phyloP scores from a whole-genome alignment of 2,329 filamentous ascomycete genomes.

The Ambrosiella cleistominuta region DNA sequence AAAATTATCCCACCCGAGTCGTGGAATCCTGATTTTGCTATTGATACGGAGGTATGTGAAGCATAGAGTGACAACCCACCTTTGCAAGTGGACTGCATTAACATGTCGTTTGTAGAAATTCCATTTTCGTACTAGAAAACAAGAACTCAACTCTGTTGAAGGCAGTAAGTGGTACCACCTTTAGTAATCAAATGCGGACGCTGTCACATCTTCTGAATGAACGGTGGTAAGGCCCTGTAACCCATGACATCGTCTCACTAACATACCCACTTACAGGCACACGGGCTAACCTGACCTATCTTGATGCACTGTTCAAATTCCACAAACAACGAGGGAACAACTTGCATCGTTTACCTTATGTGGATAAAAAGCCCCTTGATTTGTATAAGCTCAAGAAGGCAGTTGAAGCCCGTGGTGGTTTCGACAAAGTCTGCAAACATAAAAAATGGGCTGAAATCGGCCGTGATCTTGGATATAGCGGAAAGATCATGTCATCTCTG shows the following conservation, averaged over 20 bases:
- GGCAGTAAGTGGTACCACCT: slow-evolving; percentile 49
- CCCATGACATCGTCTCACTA: neutral
- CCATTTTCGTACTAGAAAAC: slow-evolving; percentile 88
- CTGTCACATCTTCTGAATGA: neutral
- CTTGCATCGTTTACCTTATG: slow-evolving; percentile 82
- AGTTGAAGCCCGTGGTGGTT: slow-evolving; percentile 83
- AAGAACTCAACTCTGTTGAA: slow-evolving; percentile 95
- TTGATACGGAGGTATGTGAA: slow-evolving; percentile 70
- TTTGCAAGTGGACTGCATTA: neutral
- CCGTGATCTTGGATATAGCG: slow-evolving; percentile 87
- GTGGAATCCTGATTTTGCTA: slow-evolving; percentile 90
- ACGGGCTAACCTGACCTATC: slow-evolving; percentile 85
- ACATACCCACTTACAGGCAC: slow-evolving; percentile 41
- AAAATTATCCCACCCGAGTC: slow-evolving; percentile 86
- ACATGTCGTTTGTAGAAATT: slow-evolving; percentile 47
- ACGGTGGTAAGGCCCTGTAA: no score
- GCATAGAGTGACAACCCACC: neutral
- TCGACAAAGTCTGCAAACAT: slow-evolving; percentile 87
- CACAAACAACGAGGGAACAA: slow-evolving; percentile 94
- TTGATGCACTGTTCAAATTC: slow-evolving; percentile 87
- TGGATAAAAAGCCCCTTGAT: slow-evolving; percentile 93
- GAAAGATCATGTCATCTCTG: slow-evolving; percentile 98
- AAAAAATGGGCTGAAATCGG: slow-evolving; percentile 99
- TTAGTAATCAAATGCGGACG: neutral
- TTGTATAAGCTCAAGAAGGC: slow-evolving; percentile 93